Evolutionary conservation across 2,329 filamentous ascomycete genomes (phyloP).

Genomic region (Xylariales sp.): DNA sequence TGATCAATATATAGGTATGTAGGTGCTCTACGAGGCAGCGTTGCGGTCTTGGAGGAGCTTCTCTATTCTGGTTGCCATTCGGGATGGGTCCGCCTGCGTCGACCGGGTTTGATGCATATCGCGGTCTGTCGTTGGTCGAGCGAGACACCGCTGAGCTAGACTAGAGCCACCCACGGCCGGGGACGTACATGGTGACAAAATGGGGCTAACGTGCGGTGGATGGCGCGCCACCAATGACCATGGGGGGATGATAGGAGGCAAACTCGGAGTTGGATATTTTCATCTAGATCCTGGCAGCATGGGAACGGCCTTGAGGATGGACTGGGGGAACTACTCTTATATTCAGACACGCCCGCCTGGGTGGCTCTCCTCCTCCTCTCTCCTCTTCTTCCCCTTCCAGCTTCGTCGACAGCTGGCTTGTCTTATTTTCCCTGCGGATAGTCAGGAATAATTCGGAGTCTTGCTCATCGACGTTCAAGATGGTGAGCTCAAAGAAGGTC

Average conservation of each 20-base stretch:
- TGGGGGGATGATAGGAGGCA: constrained; percentile 7
- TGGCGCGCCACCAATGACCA: constrained; percentile 23
- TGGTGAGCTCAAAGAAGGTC: constrained; percentile 52
- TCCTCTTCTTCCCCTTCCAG: background rate
- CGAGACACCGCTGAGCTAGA: constrained; percentile 9
- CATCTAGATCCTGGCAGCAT: constrained; percentile 18
- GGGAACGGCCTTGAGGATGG: constrained; percentile 14
- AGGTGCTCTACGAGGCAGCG: too few relatives aligned
- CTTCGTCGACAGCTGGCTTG: constrained; percentile 14
- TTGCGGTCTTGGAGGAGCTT: constrained; percentile 4
- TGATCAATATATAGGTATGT: background rate
- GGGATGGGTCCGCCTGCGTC: constrained; percentile 7
- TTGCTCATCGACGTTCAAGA: constrained; percentile 44
- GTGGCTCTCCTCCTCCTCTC: background rate
- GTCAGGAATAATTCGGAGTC: constrained; percentile 20
- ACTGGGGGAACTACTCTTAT: constrained; percentile 20
- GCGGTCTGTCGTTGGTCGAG: constrained; percentile 5
- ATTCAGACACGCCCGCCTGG: constrained; percentile 3
- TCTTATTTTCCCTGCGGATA: background rate
- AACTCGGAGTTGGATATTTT: constrained; percentile 12
- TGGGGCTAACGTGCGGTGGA: constrained; percentile 12
- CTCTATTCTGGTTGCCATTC: background rate
- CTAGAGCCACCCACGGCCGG: constrained; percentile 8
- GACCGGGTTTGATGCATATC: constrained; percentile 15
- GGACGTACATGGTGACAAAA: constrained; percentile 21